A percentile compares a stretch with the other conserved stretches of the same genome.
Conservation (phyloP, 768 basidiomycete genomes). For the Boletus sp. region DNA sequence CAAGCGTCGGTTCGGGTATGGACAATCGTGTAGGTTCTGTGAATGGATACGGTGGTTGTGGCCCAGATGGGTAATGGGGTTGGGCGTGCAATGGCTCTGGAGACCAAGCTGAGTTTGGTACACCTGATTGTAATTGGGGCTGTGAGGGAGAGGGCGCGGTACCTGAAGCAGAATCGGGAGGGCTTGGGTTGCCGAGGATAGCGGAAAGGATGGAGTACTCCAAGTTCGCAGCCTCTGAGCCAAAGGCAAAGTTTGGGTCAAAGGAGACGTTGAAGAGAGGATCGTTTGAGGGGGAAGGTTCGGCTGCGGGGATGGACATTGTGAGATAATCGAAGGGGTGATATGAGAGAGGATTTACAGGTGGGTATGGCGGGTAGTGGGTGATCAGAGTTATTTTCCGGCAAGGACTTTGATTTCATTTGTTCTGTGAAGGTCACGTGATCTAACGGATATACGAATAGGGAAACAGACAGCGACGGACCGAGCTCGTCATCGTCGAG, state of each 20-base stretch:
- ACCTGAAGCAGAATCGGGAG: constrained; percentile 31
- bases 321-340: constrained; percentile 8
- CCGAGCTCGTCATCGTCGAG: constrained; percentile 92
- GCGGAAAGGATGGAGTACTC: constrained; percentile 94
- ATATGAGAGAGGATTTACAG: constrained; percentile 25
- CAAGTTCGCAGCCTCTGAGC: constrained; percentile 87
- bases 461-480: constrained; percentile 32
- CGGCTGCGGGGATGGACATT: constrained; percentile 34
- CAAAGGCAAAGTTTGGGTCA: constrained; percentile 65
- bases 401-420: constrained; percentile 33
- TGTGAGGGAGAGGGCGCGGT: constrained; percentile 31
- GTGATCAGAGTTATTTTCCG: constrained; percentile 32
- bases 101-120: constrained; percentile 38
- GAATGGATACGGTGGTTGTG: constrained; percentile 22
- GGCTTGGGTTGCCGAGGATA: constrained; percentile 80
- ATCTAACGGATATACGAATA: constrained; percentile 14
- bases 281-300: constrained; percentile 53
- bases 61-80: constrained; percentile 26
- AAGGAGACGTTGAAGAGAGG: constrained; percentile 61
- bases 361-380: constrained; percentile 27
- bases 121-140: constrained; percentile 17
- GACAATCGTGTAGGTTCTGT: constrained; percentile 31
- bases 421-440: constrained; percentile 38
- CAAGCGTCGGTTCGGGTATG: constrained; percentile 33
- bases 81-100: constrained; percentile 36